Base-by-base conservation (phyloP, 306 rosid genomes). In the Vicia sativa region DNA sequence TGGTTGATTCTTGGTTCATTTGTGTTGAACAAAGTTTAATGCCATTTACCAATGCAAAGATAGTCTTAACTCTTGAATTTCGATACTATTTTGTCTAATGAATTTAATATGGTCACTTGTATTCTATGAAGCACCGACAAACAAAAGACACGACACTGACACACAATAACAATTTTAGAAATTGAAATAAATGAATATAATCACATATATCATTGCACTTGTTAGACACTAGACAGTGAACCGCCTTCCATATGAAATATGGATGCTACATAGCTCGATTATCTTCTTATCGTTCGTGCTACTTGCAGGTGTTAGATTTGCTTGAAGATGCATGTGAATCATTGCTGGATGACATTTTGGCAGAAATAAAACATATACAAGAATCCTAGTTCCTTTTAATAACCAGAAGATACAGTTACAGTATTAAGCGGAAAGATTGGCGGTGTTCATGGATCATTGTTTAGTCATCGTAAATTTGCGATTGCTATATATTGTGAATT, bases 271-370 rank as follows among this genome's bases (percentile, higher is more conserved):
- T 39, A 39, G 44, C 16, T 65, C 49, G 35, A 38, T 19, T 52
- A 48, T 54, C n/a, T n/a, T 37, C 71, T 61, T 11, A 19, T 61
- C 45, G 11, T 60, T 8, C 60, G 49, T 81, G 59, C 37, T 39
- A 66, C 48, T 78, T 41, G 34, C 92, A 90, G 96, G 98, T 93
- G 73, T 84, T 93, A 74, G 96, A 90, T 85, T 63, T 93, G 74
- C 97, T 93, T 69, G 96, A 90, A 83, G 97, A 93, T 85, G 98
- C 95, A 11, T 88, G 97, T 55, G 91, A 79, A 60, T 88, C 95
- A 53, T 83, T 93, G 81, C 59, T 93, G 78, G 87, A 86, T 68
- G 78, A 79, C 81, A 77, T 90, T 74, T 78, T 85, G 85, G 84
- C 88, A 42, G 90, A 87, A 79, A 84, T 87, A 68, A 83, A 84